Evolutionary conservation across 176 grass and related monocot species (phyloP).

Genomic region (Lolium rigidum): DNA sequence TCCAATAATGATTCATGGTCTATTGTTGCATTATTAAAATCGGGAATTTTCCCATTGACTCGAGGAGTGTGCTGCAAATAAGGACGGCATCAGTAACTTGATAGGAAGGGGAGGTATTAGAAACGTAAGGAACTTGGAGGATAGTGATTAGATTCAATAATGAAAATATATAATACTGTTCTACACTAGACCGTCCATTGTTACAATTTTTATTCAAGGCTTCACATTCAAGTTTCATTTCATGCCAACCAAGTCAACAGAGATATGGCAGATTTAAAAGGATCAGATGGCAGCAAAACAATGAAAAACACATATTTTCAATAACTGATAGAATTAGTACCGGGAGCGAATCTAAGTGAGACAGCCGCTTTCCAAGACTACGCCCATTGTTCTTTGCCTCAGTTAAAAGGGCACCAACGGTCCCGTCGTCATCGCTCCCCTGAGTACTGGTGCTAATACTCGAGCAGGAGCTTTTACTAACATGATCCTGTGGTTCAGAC

Average conservation of each 20-base stretch:
- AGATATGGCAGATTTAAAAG: constrained; percentile 32
- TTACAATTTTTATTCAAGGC: neutral
- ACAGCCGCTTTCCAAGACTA: constrained; percentile 86
- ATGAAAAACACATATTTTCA: constrained; percentile 8
- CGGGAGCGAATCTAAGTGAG: constrained; percentile 96
- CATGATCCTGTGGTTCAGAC: constrained; percentile 76
- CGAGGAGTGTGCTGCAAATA: constrained; percentile 99
- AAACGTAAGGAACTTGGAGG: constrained; percentile 24
- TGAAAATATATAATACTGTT: neutral
- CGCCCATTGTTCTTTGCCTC: constrained; percentile 62
- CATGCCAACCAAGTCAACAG: constrained; percentile 20
- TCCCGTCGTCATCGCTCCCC: constrained; percentile 76
- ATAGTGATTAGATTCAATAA: constrained; percentile 20
- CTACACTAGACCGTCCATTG: neutral
- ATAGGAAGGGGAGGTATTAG: neutral
- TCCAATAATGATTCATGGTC: constrained; percentile 89
- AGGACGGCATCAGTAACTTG: no score
- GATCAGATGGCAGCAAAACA: neutral
- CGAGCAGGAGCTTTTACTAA: constrained; percentile 87
- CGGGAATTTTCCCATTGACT: constrained; percentile 94
- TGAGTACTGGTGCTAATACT: constrained; percentile 84
- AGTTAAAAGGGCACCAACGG: constrained; percentile 81
- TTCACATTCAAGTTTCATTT: constrained; percentile 32
- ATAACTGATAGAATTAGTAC: constrained; percentile 48
- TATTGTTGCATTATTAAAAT: constrained; percentile 87